Percentiles rank a stretch among this genome's conserved stretches.
These are phyloP conservation scores for Tetradesmus lagerheimii DNA, from an alignment of 139 green algal genomes.

Conservation along the genomic window DNA sequence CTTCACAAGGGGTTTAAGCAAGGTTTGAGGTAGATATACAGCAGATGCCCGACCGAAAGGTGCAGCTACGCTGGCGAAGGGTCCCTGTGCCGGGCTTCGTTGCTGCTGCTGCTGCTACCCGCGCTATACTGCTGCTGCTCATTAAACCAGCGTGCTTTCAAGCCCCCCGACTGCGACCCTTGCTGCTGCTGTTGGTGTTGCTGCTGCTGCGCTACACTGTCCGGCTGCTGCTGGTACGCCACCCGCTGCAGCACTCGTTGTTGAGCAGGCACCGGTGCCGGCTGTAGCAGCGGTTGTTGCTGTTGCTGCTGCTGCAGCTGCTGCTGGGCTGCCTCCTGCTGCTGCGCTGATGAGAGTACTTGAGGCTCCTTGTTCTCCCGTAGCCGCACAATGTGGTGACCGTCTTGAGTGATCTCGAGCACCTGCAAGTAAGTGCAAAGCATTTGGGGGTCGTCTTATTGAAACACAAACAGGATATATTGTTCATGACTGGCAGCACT, in stretches of 20 bases:
- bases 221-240: constrained; percentile 2
- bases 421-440: constrained; percentile 77
- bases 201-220: neutral
- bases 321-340: constrained; percentile 5
- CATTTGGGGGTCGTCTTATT: no score
- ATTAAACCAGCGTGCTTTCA: neutral
- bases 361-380: neutral
- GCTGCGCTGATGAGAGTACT: neutral
- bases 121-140: neutral
- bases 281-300: neutral
- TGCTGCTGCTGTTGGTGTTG: constrained; percentile 25
- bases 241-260: neutral
- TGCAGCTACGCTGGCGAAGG: neutral
- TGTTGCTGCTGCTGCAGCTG: constrained; percentile 26
- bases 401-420: constrained; percentile 38
- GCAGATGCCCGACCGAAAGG: neutral
- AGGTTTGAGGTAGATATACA: neutral
- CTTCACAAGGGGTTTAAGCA: neutral
- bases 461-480: no score
- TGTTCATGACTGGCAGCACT: no score
- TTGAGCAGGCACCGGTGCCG: neutral
- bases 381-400: constrained; percentile 17
- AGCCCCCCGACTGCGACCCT: neutral
- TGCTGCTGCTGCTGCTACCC: neutral
- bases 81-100: neutral